A percentile compares a stretch with the other conserved stretches of the same genome.
These are phyloP conservation scores for Sugiyamaella lignohabitans DNA, from an alignment of 805 yeast species.

Conservation along the genomic window DNA sequence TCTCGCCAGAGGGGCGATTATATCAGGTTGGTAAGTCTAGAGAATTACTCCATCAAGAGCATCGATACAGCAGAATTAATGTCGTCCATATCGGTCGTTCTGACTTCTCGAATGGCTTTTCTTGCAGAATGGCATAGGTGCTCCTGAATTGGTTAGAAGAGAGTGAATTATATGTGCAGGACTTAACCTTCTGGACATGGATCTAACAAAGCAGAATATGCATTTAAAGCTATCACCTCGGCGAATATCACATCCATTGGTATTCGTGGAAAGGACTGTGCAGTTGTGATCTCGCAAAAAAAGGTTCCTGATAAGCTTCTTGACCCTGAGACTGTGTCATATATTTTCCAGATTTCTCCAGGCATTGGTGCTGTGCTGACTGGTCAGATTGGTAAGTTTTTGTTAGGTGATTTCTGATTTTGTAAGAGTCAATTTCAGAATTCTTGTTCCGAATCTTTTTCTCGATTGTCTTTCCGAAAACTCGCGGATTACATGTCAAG, in stretches of 20 bases:
- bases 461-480: too few species aligned
- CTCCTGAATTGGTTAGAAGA: too few species aligned
- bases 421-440: too few species aligned
- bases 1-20: slow-evolving; percentile 92
- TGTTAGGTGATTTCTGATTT: too few species aligned
- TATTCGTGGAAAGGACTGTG: slow-evolving; percentile 76
- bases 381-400: slow-evolving; percentile 50
- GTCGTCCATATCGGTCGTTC: too few species aligned
- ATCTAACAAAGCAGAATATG: slow-evolving; percentile 55
- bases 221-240: slow-evolving; percentile 92
- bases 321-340: slow-evolving; percentile 81
- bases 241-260: slow-evolving; percentile 87
- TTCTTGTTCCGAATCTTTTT: too few species aligned
- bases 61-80: too few species aligned
- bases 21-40: slow-evolving; percentile 61
- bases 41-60: background rate
- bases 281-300: slow-evolving; percentile 88
- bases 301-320: slow-evolving; percentile 92
- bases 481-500: too few species aligned
- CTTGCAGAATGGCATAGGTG: background rate
- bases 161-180: too few species aligned
- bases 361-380: slow-evolving; percentile 86
- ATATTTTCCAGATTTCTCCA: slow-evolving; percentile 75
- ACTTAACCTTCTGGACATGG: too few species aligned
- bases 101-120: too few species aligned